Evolutionary conservation across 768 basidiomycete genomes (phyloP).

Genomic region (Serendipita sp.): DNA sequence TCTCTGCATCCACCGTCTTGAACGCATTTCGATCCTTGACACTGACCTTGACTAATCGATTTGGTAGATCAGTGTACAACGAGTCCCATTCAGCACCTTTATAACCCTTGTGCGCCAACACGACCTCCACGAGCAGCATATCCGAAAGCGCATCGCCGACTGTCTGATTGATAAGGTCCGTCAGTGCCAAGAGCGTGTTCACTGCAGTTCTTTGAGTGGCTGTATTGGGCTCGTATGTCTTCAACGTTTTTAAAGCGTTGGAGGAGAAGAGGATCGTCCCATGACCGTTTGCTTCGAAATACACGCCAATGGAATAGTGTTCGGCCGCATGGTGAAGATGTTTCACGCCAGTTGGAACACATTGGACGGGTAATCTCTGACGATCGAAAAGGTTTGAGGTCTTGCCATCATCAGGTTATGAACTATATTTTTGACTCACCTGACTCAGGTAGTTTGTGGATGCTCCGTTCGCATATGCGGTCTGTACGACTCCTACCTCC

Average conservation of each 20-base stretch:
- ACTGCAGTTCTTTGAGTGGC: conserved; percentile 70
- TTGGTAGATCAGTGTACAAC: conserved; percentile 83
- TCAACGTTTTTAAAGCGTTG: conserved; percentile 44
- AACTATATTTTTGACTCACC: conserved; percentile 27
- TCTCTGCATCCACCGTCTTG: conserved; percentile 86
- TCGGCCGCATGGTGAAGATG: conserved; percentile 96
- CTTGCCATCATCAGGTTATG: neutral
- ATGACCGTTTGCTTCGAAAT: conserved; percentile 98
- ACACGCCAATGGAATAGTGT: conserved; percentile 87
- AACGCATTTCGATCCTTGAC: conserved; percentile 71
- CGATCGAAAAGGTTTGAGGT: conserved; percentile 9
- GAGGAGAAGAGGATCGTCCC: conserved; percentile 92
- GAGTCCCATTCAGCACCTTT: conserved; percentile 79
- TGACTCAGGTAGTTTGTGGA: conserved; percentile 83
- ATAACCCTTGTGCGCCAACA: conserved; percentile 79
- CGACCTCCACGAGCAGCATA: conserved; percentile 84
- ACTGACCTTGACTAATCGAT: conserved; percentile 83
- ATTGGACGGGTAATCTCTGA: conserved; percentile 83
- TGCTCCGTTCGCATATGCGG: conserved; percentile 94
- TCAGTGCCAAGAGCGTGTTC: conserved; percentile 57
- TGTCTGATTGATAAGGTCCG: conserved; percentile 86
- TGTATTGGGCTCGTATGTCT: conserved; percentile 51
- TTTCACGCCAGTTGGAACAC: conserved; percentile 93
- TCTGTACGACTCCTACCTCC: conserved; percentile 90
- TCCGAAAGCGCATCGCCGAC: conserved; percentile 96